Conservation (phyloP, 345 rosid genomes). For the Cardamine occulta region DNA sequence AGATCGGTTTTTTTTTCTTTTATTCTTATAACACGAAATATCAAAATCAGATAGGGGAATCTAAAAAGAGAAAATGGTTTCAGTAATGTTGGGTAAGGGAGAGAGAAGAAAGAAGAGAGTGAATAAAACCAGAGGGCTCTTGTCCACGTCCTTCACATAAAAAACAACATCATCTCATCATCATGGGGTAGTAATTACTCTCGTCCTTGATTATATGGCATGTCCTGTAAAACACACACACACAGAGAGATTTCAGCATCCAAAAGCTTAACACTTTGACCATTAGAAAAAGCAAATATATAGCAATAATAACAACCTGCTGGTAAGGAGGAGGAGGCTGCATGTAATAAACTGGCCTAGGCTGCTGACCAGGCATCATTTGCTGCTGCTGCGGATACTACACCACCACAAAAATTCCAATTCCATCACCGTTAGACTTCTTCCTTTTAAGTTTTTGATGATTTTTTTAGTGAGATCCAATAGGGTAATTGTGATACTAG, state of each 20-base stretch:
- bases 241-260: constrained; percentile 20
- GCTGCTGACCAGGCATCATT: constrained; percentile 69
- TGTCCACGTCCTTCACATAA: constrained; percentile 12
- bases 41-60: constrained; percentile 1
- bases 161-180: constrained; percentile 1
- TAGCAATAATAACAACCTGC: constrained; percentile 74
- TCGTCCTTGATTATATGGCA: constrained; percentile 26
- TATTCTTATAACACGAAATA: neutral
- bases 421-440: constrained; percentile 6
- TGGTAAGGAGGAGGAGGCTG: constrained; percentile 54
- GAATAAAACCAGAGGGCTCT: constrained; percentile 13
- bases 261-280: constrained; percentile 1
- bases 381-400: constrained; percentile 60
- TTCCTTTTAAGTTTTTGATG: neutral
- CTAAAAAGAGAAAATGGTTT: constrained; percentile 25
- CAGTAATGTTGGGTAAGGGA: neutral
- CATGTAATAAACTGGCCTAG: constrained; percentile 65
- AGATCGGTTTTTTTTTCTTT: neutral
- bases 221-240: constrained; percentile 29
- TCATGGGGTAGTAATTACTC: constrained; percentile 21
- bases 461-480: neutral
- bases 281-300: neutral
- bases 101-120: neutral
- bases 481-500: neutral
- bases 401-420: constrained; percentile 20